Base-by-base conservation (phyloP, 495 filamentous ascomycete genomes). In the Trichoderma gamsii region DNA sequence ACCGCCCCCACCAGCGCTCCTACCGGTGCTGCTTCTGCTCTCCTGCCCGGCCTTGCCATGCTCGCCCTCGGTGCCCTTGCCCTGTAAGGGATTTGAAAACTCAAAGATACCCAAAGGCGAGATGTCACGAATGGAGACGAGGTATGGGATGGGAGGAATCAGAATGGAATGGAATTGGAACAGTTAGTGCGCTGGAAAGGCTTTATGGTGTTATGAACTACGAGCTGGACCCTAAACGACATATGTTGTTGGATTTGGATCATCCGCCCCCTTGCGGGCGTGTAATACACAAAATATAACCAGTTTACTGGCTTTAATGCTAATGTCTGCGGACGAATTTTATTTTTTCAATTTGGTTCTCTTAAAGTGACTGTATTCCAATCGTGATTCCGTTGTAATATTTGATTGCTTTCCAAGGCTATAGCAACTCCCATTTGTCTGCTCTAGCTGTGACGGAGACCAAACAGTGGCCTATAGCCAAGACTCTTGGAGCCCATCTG, bases 251-350 rank as follows among this genome's bases (percentile, higher is more conserved):
- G 56, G 56, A 29, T 61, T 61, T 61, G 56, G 56, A 61, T 61
- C 56, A 21, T 56, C 9, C 12, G 56, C 56, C 56, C 56, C 29
- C 27, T 32, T 25, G 56, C 27, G 56, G 56, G 56, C 27, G 9
- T 61, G 56, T 61, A 61, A 61, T 61, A 61, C 56, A 32, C 56
- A 61, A 61, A 61, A 61, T 61, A 61, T 61, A 61, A 23, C 56
- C 16, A 21, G n/a, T 61, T 25, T 29, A 61, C 27, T 32, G 23
- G 56, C 25, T 32, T 56, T 61, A 61, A 61, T 61, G 56, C 56
- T 61, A 61, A 61, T 61, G 56, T 61, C 56, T 61, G 29, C 27
- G 56, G 56, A 61, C 56, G 56, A 25, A 7, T 23, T 56, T 21
- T 32, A 35, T 35, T 5, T 61, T 15, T 8, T 13, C 27, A 29